A percentile compares a stretch with the other conserved stretches of the same genome.
Conservation (phyloP, 768 basidiomycete species). For the Boletus sensibilis region DNA sequence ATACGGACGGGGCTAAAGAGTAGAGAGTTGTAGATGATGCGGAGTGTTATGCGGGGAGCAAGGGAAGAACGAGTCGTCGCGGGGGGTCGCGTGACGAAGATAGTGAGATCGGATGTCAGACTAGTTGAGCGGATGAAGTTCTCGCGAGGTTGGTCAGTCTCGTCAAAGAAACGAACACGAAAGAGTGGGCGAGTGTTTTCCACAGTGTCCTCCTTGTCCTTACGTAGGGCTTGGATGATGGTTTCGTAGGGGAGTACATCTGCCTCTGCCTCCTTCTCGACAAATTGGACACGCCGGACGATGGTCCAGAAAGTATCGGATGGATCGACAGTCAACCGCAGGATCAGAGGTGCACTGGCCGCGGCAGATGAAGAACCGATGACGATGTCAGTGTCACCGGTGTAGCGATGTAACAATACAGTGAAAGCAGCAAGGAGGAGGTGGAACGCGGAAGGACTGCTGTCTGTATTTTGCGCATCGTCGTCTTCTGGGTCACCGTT, state of each 20-base stretch:
- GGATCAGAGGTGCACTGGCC: slow-evolving; percentile 74
- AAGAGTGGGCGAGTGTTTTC: slow-evolving; percentile 65
- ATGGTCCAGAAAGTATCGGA: slow-evolving; percentile 88
- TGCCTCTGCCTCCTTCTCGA: slow-evolving; percentile 78
- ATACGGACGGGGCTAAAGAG: slow-evolving; percentile 84
- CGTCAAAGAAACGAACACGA: slow-evolving; percentile 95
- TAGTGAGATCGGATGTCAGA: slow-evolving; percentile 87
- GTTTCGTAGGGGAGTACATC: slow-evolving; percentile 82
- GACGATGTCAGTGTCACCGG: slow-evolving; percentile 91
- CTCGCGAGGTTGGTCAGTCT: slow-evolving; percentile 71
- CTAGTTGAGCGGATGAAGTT: slow-evolving; percentile 78
- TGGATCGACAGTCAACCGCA: slow-evolving; percentile 81
- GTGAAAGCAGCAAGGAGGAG: slow-evolving; percentile 90
- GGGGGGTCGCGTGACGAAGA: slow-evolving; percentile 79
- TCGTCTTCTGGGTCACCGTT: slow-evolving; percentile 49
- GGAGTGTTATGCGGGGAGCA: slow-evolving; percentile 72
- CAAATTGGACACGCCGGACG: slow-evolving; percentile 78
- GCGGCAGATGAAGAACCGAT: slow-evolving; percentile 84
- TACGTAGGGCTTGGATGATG: slow-evolving; percentile 65
- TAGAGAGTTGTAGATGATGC: slow-evolving; percentile 91
- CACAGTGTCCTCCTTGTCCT: slow-evolving; percentile 58
- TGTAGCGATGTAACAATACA: slow-evolving; percentile 89
- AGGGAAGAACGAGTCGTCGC: slow-evolving; percentile 67
- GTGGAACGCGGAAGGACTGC: slow-evolving; percentile 81
- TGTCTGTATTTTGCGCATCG: slow-evolving; percentile 38